phyloP scores from a whole-genome alignment of 2,329 filamentous ascomycete species.

The Sporothrix phasma region DNA sequence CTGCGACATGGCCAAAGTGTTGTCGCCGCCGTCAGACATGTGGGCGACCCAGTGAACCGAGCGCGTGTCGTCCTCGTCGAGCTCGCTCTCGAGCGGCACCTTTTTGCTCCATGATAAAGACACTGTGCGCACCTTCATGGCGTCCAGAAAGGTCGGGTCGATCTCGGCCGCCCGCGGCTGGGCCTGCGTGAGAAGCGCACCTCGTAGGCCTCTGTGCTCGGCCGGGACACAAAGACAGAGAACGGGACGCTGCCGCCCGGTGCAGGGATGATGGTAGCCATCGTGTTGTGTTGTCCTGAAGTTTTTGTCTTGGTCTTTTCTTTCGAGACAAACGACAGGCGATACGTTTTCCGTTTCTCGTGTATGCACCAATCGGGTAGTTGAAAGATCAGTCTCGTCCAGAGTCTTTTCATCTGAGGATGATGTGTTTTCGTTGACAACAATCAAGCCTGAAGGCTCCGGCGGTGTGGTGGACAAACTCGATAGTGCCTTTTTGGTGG shows the following conservation, averaged over 20 bases:
- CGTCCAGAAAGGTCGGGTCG: constrained; percentile 50
- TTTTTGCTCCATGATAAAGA: constrained; percentile 53
- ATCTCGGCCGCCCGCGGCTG: constrained; percentile 35
- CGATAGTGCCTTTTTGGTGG: neutral
- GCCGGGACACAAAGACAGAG: constrained; percentile 2
- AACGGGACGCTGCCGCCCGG: neutral
- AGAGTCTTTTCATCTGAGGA: too few relatives aligned
- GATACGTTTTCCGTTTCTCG: too few relatives aligned
- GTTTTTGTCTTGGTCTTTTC: too few relatives aligned
- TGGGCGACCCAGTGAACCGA: constrained; percentile 88
- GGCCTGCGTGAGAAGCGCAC: constrained; percentile 25
- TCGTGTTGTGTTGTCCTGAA: neutral
- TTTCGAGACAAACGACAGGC: too few relatives aligned
- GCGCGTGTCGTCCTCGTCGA: constrained; percentile 69
- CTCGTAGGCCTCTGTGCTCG: constrained; percentile 28
- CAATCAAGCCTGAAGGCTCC: neutral
- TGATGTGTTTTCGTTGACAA: neutral
- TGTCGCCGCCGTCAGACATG: constrained; percentile 37
- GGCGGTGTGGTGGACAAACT: neutral
- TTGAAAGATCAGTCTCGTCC: too few relatives aligned
- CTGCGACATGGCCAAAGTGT: constrained; percentile 23
- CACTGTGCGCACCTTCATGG: constrained; percentile 52
- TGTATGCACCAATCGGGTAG: too few relatives aligned
- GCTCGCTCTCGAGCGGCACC: constrained; percentile 56
- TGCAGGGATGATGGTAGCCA: neutral